Percentiles rank a stretch among this genome's conserved stretches.
phyloP scores from a whole-genome alignment of 2,329 filamentous ascomycete genomes.

The Ophiocordyceps camponoti-leonardi region DNA sequence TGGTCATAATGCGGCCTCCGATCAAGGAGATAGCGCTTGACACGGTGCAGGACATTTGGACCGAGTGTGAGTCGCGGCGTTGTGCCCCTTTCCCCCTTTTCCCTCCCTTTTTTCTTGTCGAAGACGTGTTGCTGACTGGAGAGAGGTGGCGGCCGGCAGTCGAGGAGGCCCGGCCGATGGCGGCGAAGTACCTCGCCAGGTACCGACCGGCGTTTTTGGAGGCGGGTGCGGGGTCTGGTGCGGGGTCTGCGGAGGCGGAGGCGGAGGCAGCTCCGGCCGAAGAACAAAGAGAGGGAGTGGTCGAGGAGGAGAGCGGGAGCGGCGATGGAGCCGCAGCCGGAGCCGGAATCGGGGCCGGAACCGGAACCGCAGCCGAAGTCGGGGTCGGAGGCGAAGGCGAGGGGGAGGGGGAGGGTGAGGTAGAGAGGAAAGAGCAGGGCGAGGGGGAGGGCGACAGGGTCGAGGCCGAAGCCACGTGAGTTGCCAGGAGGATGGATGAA shows the following conservation, averaged over 20 bases:
- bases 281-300: constrained; percentile 2
- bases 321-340: constrained; percentile 3
- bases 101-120: too few species aligned
- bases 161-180: constrained; percentile 45
- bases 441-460: too few species aligned
- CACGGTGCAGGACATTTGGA: constrained; percentile 49
- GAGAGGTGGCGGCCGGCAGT: constrained; percentile 17
- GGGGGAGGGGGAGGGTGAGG: background rate
- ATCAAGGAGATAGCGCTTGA: constrained; percentile 45
- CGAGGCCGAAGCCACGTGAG: background rate
- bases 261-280: constrained; percentile 1
- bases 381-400: constrained; percentile 3
- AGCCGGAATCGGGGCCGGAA: constrained; percentile 6
- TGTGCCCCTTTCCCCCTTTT: background rate
- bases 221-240: constrained; percentile 6
- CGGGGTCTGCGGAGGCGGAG: constrained; percentile 7
- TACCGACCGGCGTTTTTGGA: constrained; percentile 37
- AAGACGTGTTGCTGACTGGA: constrained; percentile 4
- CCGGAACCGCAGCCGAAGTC: constrained; percentile 8
- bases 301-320: constrained; percentile 8
- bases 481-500: background rate
- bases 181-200: constrained; percentile 43
- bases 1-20: constrained; percentile 52
- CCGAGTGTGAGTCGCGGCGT: constrained; percentile 34
- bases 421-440: background rate